Evolutionary conservation across 148 eudicot species (phyloP).

Genomic region (Hydrangea macrophylla): DNA sequence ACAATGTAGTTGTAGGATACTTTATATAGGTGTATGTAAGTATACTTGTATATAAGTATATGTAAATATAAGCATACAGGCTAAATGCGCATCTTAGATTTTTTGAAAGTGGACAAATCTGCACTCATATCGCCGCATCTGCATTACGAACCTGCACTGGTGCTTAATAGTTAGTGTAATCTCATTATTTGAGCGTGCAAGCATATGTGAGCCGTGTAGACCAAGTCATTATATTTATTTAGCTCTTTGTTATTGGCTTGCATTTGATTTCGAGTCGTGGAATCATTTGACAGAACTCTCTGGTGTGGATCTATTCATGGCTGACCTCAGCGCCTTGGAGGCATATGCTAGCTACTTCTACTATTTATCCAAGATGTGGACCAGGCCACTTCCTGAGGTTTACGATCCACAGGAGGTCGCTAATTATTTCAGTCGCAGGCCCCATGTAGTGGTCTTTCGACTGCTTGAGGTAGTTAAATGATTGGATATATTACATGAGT

Average conservation of each 20-base stretch:
- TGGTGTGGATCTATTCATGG: slow-evolving; percentile 69
- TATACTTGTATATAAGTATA: no score
- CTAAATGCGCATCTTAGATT: no score
- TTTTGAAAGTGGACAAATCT: neutral
- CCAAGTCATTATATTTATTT: slow-evolving; percentile 3
- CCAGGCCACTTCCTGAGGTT: slow-evolving; percentile 83
- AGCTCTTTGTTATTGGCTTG: slow-evolving; percentile 2
- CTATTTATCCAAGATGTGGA: slow-evolving; percentile 71
- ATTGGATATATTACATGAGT: neutral
- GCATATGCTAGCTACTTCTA: slow-evolving; percentile 61
- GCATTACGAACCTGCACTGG: no score
- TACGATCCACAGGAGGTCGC: slow-evolving; percentile 71
- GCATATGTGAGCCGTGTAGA: neutral
- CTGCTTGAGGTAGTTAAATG: slow-evolving; percentile 71
- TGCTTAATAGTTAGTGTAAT: no score
- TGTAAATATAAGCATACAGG: neutral
- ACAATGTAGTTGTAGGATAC: no score
- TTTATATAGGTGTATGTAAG: no score
- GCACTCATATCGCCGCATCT: neutral
- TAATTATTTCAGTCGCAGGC: slow-evolving; percentile 77
- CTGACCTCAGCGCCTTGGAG: slow-evolving; percentile 79
- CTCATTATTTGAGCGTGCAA: neutral
- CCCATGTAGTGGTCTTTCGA: slow-evolving; percentile 82
- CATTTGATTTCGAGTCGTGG: neutral
- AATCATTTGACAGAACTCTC: slow-evolving; percentile 61